Conservation (phyloP, 2,329 filamentous ascomycete species). For the Zymoseptoria ardabiliae region DNA sequence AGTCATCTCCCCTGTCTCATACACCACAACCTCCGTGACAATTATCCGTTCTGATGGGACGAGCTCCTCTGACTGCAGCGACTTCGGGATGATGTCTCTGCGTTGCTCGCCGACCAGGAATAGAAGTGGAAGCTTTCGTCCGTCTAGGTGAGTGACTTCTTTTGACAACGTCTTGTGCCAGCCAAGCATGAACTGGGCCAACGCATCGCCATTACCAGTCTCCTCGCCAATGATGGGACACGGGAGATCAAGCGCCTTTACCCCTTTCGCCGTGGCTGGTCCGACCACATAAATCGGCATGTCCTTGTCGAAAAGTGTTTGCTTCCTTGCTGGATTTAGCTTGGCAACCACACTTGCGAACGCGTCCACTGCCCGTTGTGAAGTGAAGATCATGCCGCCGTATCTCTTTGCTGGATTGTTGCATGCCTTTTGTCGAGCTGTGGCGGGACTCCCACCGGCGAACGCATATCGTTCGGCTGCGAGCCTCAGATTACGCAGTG, state of each 20-base stretch:
- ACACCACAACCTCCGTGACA: conserved; percentile 76
- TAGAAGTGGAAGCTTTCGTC: conserved; percentile 56
- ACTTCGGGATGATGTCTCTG: conserved; percentile 81
- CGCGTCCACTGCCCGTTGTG: conserved; percentile 74
- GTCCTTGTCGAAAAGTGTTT: conserved; percentile 37
- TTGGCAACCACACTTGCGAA: conserved; percentile 58
- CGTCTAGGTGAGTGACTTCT: conserved; percentile 24
- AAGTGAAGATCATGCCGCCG: conserved; percentile 77
- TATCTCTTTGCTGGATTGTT: conserved; percentile 42
- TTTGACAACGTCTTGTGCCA: conserved; percentile 55
- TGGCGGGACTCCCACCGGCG: conserved; percentile 23
- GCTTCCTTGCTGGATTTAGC: conserved; percentile 30
- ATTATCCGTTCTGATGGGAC: conserved; percentile 47
- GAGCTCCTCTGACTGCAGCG: conserved; percentile 55
- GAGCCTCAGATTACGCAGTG: conserved; percentile 47
- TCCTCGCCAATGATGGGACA: conserved; percentile 67
- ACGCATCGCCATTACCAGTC: conserved; percentile 73
- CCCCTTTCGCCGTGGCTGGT: conserved; percentile 69
- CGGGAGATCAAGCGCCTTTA: conserved; percentile 47
- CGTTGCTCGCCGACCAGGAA: conserved; percentile 89
- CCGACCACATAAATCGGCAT: conserved; percentile 71
- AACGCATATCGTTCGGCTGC: conserved; percentile 44
- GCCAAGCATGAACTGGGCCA: conserved; percentile 69
- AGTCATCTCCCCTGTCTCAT: conserved; percentile 76
- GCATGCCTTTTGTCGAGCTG: conserved; percentile 23